Percentiles rank a stretch among this genome's conserved stretches.
Conservation (phyloP, 2,329 filamentous ascomycete genomes). For the Cadophora luteo-olivacea region DNA sequence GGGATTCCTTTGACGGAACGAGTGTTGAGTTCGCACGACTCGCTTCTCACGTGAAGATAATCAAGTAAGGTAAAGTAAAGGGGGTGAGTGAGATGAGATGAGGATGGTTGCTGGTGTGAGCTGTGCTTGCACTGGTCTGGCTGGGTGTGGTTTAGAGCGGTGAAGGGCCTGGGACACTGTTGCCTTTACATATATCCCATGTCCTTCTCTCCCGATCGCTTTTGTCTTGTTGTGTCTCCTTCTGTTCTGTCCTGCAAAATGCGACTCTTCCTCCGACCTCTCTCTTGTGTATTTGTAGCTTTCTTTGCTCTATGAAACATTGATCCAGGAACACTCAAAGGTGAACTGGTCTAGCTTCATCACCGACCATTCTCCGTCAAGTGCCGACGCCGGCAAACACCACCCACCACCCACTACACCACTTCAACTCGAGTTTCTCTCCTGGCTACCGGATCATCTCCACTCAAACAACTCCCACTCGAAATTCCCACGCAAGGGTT, state of each 20-base stretch:
- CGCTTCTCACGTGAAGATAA: conserved; percentile 28
- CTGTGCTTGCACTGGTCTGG: neutral
- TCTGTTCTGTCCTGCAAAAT: neutral
- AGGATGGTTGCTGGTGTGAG: conserved; percentile 3
- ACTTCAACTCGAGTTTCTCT: neutral
- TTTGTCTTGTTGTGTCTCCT: neutral
- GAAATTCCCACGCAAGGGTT: conserved; percentile 2
- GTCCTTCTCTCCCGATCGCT: neutral
- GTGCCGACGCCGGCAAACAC: conserved; percentile 3
- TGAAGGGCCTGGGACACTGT: neutral
- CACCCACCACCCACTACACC: neutral
- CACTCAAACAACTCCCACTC: neutral
- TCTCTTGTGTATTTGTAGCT: neutral
- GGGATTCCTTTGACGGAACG: conserved; percentile 12
- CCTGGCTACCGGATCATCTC: neutral
- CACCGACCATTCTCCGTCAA: neutral
- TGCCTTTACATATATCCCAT: conserved; percentile 9
- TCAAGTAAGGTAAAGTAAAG: conserved; percentile 13
- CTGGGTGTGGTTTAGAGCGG: neutral
- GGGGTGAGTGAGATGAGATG: conserved; percentile 7
- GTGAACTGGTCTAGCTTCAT: neutral
- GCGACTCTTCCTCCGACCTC: neutral
- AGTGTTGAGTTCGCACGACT: conserved; percentile 7
- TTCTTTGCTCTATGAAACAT: neutral
- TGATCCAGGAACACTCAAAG: neutral